Base-by-base conservation (phyloP, 371 early-diverging fungal species). In the Apophysomyces variabilis region DNA sequence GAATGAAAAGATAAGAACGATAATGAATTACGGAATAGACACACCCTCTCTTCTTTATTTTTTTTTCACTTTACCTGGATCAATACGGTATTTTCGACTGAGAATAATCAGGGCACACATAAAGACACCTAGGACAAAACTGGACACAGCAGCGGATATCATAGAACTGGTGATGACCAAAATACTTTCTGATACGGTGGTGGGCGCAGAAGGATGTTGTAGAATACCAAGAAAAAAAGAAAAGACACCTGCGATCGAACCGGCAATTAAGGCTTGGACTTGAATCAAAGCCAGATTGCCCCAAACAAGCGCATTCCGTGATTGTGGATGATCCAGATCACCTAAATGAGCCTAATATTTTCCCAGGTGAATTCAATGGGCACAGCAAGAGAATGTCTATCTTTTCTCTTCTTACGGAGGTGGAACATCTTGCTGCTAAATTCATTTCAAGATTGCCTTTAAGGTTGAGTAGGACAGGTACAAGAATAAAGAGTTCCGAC, bases 371-470 rank as follows among this genome's bases (percentile, higher is more conserved):
- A 21, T 16, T 50, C 9, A 21, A 35, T 50, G 54, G 16, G 21
- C 21, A 35, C 9, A 9, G 54, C 21, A 26, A 16, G 32, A 32
- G 16, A 26, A 50, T 18, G 54, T 18, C 9, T n/a, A 21, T 50
- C 21, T 8, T 50, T 50, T 9, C 5, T 21, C 35, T 50, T 50
- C 54, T 50, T 80, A 90, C 89, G 41, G 87, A 86, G 5, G 95
- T 94, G 3, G 93, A 90, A 32, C 94, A 76, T 14, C 95, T 81
- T 26, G 94, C 88, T 7, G 93, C 90, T 62, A 94, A 82, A 69
- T 93, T 95, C 87, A 93, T 90, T 80, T 94, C 95, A 38, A 94
- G 82, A 74, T 94, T 95, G 68, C 95, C 94, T 67, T 94, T 95
- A 36, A 94, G 77, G 68, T 93, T 93, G 54, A 93, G 73, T 43